Base-by-base conservation (phyloP, 2,329 filamentous ascomycete genomes). In the Xylaria sp. region DNA sequence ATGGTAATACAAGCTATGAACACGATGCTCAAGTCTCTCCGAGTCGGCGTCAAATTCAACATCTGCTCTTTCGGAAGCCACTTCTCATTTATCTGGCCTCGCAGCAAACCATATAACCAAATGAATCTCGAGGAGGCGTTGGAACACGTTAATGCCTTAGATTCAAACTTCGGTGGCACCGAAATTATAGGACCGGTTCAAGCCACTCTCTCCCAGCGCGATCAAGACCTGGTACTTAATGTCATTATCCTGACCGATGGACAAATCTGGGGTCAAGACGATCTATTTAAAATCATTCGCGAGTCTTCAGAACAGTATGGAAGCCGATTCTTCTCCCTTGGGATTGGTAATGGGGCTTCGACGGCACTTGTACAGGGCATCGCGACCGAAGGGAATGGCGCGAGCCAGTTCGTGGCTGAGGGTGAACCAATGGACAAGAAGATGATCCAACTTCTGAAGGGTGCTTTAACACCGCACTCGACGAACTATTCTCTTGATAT, bases 11-110 rank as follows among this genome's bases (percentile, higher is more conserved):
- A 63, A n/a, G 67, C 67, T 55, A 66, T 69, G 67, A 66, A 44
- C 31, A 66, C 39, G 2, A 60, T 69, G 52, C 67, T 69, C 37
- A 69, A 69, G 20, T 69, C 67, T n/a, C 67, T 69, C 52, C 63
- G 20, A 2, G 31, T 63, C n/a, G 57, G 58, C 1, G 58, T 66
- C 13, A 69, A 60, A 46, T 69, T 66, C 63, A 69, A 69, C 50
- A 69, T 69, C n/a, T 69, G 67, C 46, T 69, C 67, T 5, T 69
- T 69, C n/a, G 67, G 67, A 9, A 39, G 18, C 25, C 18, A 39
- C 4, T 48, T 28, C 34, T 63, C 57, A 0, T 69, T 66, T 25
- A 39, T 69, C 1, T 69, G 67, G 67, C 67, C 67, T 20, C 50
- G 34, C 1, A 69, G 67, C 31, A 41, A 59, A 28, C 58, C 51